Evolutionary conservation across 2,329 filamentous ascomycete species (phyloP).

Genomic region (Lomentospora prolificans): DNA sequence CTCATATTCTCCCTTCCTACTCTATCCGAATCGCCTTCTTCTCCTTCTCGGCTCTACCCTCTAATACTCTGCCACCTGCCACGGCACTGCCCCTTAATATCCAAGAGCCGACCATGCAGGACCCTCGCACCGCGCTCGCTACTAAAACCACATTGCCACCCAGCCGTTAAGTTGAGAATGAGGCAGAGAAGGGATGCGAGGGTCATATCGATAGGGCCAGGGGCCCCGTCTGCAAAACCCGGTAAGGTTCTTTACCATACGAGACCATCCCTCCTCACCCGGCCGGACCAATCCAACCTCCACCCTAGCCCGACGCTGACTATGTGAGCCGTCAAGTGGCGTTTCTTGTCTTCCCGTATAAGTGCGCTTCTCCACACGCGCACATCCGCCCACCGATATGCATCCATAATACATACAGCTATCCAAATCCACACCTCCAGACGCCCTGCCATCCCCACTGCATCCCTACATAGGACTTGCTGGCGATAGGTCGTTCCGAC

Average conservation of each 20-base stretch:
- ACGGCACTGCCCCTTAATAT: neutral
- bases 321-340: neutral
- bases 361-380: neutral
- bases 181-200: neutral
- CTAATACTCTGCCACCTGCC: neutral
- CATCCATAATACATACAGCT: neutral
- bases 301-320: neutral
- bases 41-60: neutral
- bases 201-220: neutral
- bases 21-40: neutral
- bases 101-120: neutral
- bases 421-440: neutral
- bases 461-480: neutral
- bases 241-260: neutral
- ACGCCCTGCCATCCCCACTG: neutral
- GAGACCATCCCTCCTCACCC: neutral
- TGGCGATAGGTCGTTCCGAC: too few relatives aligned
- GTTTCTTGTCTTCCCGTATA: neutral
- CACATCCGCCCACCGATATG: neutral
- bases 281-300: neutral
- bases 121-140: too few relatives aligned
- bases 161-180: neutral
- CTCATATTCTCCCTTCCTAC: neutral
- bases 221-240: neutral
- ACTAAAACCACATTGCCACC: neutral